Base-by-base conservation (phyloP, 768 basidiomycete genomes). In the Termitomyces sp. region DNA sequence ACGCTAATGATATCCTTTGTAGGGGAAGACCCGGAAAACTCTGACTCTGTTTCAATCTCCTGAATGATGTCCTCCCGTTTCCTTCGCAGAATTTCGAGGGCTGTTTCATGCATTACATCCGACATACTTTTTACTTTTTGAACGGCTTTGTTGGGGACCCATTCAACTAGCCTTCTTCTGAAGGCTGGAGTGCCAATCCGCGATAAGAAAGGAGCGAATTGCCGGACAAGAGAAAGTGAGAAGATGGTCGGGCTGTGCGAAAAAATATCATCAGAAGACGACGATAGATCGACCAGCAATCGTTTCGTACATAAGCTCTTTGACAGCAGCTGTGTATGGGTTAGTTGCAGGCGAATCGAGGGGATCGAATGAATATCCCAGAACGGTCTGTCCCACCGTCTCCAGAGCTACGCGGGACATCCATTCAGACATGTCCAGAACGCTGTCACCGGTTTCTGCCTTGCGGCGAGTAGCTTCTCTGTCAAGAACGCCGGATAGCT, bases 1-100 rank as follows among this genome's bases (percentile, higher is more conserved):
- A 78, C 69, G 57, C 77, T 79, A 55, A 81, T 80, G 32, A 84
- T 76, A 66, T 83, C 80, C 57, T 77, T 82, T 64, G 64, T 71
- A 52, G 39, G 62, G 53, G 60, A 69, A 37, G 57, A 67, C 56
- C 53, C 68, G 46, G 52, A 54, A 18, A 50, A 67, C 46, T 60
- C 62, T 57, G 52, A 67, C 46, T 60, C 62, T 57, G 48, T 18
- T 61, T 66, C 55, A 44, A 61, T 63, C 46, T 48, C 69, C 37
- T 51, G 56, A 29, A 65, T 48, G 41, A 70, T 63, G 43, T 48
- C 70, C 32, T 54, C 58, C 53, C 74, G 69, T 62, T 79, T 78
- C 53, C 70, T 64, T 46, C 69, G 63, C 49, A 81, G 65, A 46
- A 83, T 79, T 4, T 64, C 63, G 22, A 64, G 59, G 2, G 79